phyloP scores from a whole-genome alignment of 495 filamentous ascomycete species.

The Penicillium canariense region DNA sequence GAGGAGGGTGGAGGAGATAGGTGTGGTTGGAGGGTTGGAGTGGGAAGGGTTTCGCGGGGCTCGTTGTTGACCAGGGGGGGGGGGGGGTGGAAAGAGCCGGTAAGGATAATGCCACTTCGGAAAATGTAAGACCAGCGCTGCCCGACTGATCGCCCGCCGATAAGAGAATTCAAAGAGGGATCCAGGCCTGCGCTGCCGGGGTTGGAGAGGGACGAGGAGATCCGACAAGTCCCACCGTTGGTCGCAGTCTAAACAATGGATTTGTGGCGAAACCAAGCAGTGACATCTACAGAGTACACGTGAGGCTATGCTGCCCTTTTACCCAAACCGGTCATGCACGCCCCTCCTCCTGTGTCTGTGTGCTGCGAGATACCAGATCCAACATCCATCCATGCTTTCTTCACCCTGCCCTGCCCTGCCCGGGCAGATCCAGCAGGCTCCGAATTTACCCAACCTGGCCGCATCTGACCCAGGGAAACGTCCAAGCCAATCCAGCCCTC shows the following conservation, averaged over 20 bases:
- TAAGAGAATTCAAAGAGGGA: too few species aligned
- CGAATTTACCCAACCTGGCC: too few species aligned
- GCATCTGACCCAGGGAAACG: too few species aligned
- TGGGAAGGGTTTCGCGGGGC: slow-evolving; percentile 38
- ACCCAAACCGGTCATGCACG: neutral
- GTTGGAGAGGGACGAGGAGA: too few species aligned
- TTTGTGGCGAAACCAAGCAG: slow-evolving; percentile 6
- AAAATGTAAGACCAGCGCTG: slow-evolving; percentile 22
- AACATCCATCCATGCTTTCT: neutral
- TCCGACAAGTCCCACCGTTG: too few species aligned
- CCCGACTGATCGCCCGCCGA: neutral
- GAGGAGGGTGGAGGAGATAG: slow-evolving; percentile 6
- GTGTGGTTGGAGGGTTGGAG: slow-evolving; percentile 1
- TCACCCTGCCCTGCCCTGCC: neutral
- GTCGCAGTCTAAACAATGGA: neutral
- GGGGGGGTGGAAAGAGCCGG: slow-evolving; percentile 25
- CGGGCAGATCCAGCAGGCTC: neutral
- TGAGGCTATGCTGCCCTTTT: slow-evolving; percentile 3
- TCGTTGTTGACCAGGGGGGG: slow-evolving; percentile 40
- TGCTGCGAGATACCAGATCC: slow-evolving; percentile 2
- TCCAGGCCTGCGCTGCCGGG: too few species aligned
- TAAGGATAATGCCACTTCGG: slow-evolving; percentile 35
- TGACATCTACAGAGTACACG: slow-evolving; percentile 9
- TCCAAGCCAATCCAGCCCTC: too few species aligned
- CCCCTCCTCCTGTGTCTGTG: neutral